Percentiles rank a stretch among this genome's conserved stretches.
Conservation (phyloP, 768 basidiomycete species). For the Trametes meyenii region DNA sequence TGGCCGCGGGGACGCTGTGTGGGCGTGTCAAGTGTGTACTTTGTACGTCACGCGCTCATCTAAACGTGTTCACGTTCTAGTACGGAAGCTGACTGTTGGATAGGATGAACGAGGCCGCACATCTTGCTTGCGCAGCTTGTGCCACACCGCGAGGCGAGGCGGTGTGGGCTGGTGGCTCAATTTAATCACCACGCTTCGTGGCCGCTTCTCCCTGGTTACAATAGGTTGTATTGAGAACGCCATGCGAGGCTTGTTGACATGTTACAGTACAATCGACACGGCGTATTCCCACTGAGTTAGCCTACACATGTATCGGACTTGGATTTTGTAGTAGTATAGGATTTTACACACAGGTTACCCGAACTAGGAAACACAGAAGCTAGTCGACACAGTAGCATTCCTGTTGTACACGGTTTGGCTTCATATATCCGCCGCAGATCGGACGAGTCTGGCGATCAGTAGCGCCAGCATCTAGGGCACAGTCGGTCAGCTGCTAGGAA, state of each 20-base stretch:
- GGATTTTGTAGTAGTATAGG: too few species aligned
- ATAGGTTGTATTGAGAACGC: too few species aligned
- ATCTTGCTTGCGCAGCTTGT: constrained; percentile 68
- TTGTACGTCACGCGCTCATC: constrained; percentile 46
- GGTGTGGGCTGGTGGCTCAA: constrained; percentile 22
- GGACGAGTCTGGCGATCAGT: not conserved
- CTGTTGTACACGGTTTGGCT: too few species aligned
- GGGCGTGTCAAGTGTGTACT: constrained; percentile 66
- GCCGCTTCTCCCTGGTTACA: not conserved
- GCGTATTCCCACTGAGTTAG: too few species aligned
- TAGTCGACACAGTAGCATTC: too few species aligned
- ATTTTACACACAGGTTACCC: too few species aligned
- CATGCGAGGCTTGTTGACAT: too few species aligned
- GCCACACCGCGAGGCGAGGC: constrained; percentile 52
- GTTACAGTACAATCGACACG: too few species aligned
- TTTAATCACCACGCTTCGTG: not conserved
- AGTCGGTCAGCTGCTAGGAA: not conserved
- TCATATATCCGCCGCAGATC: not conserved
- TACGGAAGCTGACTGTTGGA: constrained; percentile 10
- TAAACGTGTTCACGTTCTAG: not conserved
- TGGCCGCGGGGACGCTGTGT: constrained; percentile 27
- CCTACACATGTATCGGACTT: too few species aligned
- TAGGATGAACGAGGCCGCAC: constrained; percentile 54
- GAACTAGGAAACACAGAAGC: too few species aligned
- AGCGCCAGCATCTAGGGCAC: constrained; percentile 42